Evolutionary conservation across 1,139 yeast species (phyloP).

Genomic region (Taiozyma onychis): DNA sequence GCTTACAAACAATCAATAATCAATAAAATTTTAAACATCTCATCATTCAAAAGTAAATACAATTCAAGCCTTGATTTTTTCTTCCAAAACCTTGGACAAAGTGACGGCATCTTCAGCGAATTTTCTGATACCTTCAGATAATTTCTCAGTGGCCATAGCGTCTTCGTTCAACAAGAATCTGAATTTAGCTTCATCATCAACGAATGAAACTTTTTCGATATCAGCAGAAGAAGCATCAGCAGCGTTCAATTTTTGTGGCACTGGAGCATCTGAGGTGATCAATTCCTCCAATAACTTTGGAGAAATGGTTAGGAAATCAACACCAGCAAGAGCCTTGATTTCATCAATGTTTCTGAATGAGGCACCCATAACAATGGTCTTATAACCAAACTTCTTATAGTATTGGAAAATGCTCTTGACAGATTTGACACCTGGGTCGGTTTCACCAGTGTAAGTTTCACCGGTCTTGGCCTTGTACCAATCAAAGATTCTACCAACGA

Average conservation of each 20-base stretch:
- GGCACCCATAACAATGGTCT: constrained; percentile 99
- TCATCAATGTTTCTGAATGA: constrained; percentile 98
- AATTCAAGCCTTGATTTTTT: constrained; percentile 48
- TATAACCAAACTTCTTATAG: constrained; percentile 95
- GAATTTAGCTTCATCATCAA: constrained; percentile 85
- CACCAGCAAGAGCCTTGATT: constrained; percentile 95
- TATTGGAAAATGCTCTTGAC: constrained; percentile 89
- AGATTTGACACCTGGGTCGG: constrained; percentile 95
- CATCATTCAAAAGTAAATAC: not conserved
- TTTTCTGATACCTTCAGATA: constrained; percentile 95
- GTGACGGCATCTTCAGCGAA: constrained; percentile 94
- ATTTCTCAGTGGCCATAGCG: constrained; percentile 98
- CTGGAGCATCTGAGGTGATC: constrained; percentile 66
- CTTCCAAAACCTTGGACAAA: constrained; percentile 71
- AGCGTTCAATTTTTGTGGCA: constrained; percentile 77
- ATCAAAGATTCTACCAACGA: constrained; percentile 98
- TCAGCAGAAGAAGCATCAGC: constrained; percentile 47
- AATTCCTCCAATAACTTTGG: constrained; percentile 91
- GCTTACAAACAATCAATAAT: not conserved
- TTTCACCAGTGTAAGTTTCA: constrained; percentile 68
- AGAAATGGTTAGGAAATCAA: constrained; percentile 93
- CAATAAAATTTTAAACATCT: not conserved
- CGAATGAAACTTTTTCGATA: constrained; percentile 69
- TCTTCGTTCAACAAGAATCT: constrained; percentile 92
- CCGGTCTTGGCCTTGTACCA: constrained; percentile 98